Evolutionary conservation across 305 asterid species (phyloP).

Genomic region (Fraxinus baroniana): DNA sequence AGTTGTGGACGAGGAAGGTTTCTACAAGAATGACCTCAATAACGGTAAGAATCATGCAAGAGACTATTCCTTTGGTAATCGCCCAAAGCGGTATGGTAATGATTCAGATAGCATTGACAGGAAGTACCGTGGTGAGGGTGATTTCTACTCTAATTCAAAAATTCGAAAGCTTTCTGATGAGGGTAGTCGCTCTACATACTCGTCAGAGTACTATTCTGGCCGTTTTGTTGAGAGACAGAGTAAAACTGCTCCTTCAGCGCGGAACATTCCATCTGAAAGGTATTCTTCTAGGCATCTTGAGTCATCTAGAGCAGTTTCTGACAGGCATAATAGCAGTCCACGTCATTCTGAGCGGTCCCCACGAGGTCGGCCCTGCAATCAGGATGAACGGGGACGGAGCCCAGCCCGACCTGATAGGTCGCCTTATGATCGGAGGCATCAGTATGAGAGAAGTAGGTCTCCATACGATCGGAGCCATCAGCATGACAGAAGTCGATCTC

Average conservation of each 20-base stretch:
- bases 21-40: conserved; percentile 56
- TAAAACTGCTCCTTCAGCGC: conserved; percentile 49
- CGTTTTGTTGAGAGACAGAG: conserved; percentile 50
- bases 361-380: conserved; percentile 52
- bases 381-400: conserved; percentile 68
- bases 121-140: conserved; percentile 59
- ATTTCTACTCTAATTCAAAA: conserved; percentile 67
- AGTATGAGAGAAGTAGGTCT: conserved; percentile 58
- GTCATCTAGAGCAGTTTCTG: conserved; percentile 61
- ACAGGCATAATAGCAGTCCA: conserved; percentile 68
- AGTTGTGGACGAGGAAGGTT: conserved; percentile 67
- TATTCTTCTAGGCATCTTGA: conserved; percentile 70
- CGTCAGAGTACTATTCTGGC: conserved; percentile 61
- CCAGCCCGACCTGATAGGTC: conserved; percentile 58
- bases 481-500: conserved; percentile 61
- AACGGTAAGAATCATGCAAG: conserved; percentile 70
- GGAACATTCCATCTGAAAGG: conserved; percentile 67
- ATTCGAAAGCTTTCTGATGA: conserved; percentile 78
- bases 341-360: conserved; percentile 85
- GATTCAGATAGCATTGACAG: conserved; percentile 65
- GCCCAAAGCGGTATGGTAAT: conserved; percentile 66
- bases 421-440: conserved; percentile 48
- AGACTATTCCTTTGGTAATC: conserved; percentile 52
- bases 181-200: conserved; percentile 50
- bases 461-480: conserved; percentile 51